Evolutionary conservation across 2,329 filamentous ascomycete genomes (phyloP).

Genomic region (Beauveria sp.): DNA sequence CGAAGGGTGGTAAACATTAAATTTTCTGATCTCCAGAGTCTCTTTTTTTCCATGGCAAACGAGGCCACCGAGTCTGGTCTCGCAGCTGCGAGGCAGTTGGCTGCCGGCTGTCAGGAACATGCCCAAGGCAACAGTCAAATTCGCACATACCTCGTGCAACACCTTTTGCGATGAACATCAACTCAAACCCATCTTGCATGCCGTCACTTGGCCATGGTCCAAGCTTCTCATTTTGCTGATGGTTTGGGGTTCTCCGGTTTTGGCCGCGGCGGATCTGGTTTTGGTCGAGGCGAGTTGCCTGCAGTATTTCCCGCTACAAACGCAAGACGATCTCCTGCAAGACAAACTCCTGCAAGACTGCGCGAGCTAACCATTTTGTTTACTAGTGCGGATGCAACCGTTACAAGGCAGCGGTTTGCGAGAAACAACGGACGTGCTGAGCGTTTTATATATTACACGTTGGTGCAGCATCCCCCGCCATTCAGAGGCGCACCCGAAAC

Average conservation of each 20-base stretch:
- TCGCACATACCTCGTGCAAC: not conserved
- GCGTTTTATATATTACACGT: not conserved
- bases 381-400: not conserved
- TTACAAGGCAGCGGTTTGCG: not conserved
- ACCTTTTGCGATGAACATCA: not conserved
- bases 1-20: not conserved
- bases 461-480: not conserved
- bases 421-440: not conserved
- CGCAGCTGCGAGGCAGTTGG: not conserved
- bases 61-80: not conserved
- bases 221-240: not conserved
- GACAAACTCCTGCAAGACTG: not conserved
- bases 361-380: not conserved
- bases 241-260: not conserved
- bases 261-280: slow-evolving; percentile 6
- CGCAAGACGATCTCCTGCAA: not conserved
- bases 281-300: not conserved
- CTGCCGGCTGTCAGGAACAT: slow-evolving; percentile 1
- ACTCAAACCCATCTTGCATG: not conserved
- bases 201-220: not conserved
- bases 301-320: not conserved
- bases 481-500: not conserved
- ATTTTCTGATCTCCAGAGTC: not conserved
- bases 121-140: not conserved
- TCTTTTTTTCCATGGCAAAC: not conserved